Evolutionary conservation across 805 yeast genomes (phyloP), one percentile per base, ranked within the genome.

Genomic region (Schwanniomyces vanrijiae): DNA sequence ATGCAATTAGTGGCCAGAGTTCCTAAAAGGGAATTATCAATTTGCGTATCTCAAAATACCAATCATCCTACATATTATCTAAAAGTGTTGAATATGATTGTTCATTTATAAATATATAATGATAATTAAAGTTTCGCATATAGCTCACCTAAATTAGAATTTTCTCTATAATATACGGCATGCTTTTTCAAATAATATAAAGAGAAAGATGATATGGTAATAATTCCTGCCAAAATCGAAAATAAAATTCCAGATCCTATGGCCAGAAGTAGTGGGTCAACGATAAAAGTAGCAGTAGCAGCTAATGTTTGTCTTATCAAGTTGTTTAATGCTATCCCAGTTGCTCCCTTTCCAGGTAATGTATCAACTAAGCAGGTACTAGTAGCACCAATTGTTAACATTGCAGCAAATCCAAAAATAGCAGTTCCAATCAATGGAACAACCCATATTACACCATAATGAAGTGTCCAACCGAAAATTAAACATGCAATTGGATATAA

Each of bases 321-420:
- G 59, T 89, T 90, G 58, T 87, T 89, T 43, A 90, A 63, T 0
- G 96, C 96, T 42, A 89, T 88, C 0, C 95, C 96, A 0, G 96
- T 86, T 11, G 96, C 91, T 37, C 96, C 95, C 56, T 84, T 77
- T 0, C 96, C 95, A 0, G 96, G 96, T 39, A 90, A 72, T 1
- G 90, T 81, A 59, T 89, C 96, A 1, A 89, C 90, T 47, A 89
- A 68, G 58, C 88, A 90, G 0, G 96, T 88, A 2, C 85, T 80
- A 0, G 90, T 85, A 7, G 88, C 81, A 3, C 95, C 94, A 54
- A 88, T 88, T 3, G 87, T 81, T 65, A 88, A 80, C 94, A 89
- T 86, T 28, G 88, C 82, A 0, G 92, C 88, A 59, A 85, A 82
- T 0, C 96, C 96, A 63, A 84, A 88, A 5, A 88, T 48, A 0